Base-by-base conservation (phyloP, 768 basidiomycete species). In the Boletus rex-veris region DNA sequence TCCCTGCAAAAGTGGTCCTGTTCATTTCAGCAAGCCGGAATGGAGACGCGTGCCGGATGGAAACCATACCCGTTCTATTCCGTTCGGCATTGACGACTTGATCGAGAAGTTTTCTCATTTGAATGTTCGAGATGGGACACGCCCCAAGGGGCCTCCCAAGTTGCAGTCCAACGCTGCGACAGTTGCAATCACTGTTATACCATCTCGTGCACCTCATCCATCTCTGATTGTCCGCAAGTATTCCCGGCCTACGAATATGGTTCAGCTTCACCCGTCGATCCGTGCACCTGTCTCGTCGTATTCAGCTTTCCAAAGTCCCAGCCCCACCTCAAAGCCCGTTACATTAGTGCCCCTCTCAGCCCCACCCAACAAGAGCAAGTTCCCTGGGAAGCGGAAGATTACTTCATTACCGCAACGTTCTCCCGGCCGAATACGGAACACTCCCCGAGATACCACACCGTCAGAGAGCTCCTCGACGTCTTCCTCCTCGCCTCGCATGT, bases 181-280 rank as follows among this genome's bases (percentile, higher is more conserved):
- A 5, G 40, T 24, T 14, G 60, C 63, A 1, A 54, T 64, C 7
- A 64, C 64, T 28, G 48, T 62, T 15, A 33, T 48, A 50, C 60
- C 51, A 1, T 44, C 53, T 18, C 30, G 35, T 26, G 63, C 63
- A 21, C 63, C 63, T 18, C 63, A 65, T 24, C 57, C 63, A 5
- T 55, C 60, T 1, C 5, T 51, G 11, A 24, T 64, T 14, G 19
- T 40, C 2, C 1, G n/a, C 49, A n/a, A 21, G 19, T 48, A 52
- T 18, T 16, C 0, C 36, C 51, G 24, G 16, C 24, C 52, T 7
- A 33, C 11, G 12, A 31, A 8, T 2, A 30, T 24, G 8, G 3
- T 26, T 18, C 41, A 36, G 1, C 45, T 8, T 18, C 18, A 5
- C 2, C 39, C 55, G 15, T 28, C 46, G 4, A 19, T 49, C 37